These are phyloP conservation scores for Jatropha curcas DNA, from an alignment of 345 rosid species.

Conservation along the genomic window DNA sequence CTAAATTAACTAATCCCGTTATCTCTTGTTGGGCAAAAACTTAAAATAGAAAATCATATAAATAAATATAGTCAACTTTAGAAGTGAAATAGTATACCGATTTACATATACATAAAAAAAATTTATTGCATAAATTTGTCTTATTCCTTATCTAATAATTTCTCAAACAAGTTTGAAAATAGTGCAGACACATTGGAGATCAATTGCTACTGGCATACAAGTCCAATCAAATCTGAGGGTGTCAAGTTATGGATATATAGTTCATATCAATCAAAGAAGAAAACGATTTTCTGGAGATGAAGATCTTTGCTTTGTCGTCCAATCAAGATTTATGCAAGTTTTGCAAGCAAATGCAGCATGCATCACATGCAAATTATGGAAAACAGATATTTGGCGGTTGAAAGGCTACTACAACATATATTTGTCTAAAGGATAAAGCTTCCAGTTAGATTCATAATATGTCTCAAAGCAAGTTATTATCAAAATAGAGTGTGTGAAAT, in stretches of 20 bases:
- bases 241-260: neutral
- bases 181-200: neutral
- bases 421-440: too few relatives aligned
- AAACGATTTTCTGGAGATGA: constrained; percentile 15
- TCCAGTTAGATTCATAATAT: neutral
- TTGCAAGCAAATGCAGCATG: too few relatives aligned
- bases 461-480: neutral
- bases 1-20: too few relatives aligned
- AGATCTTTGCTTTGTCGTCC: constrained; percentile 17
- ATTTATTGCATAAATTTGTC: neutral
- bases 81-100: too few relatives aligned
- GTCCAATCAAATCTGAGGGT: neutral
- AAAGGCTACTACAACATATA: neutral
- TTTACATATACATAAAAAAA: too few relatives aligned
- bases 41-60: too few relatives aligned
- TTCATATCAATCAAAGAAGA: constrained; percentile 14
- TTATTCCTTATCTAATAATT: too few relatives aligned
- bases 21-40: too few relatives aligned
- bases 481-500: neutral
- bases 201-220: neutral
- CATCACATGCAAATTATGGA: too few relatives aligned
- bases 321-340: constrained; percentile 12
- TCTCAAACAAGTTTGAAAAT: neutral
- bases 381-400: neutral
- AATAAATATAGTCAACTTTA: too few relatives aligned